Conservation (phyloP, 139 green algal species). For the Marvania coccoides region DNA sequence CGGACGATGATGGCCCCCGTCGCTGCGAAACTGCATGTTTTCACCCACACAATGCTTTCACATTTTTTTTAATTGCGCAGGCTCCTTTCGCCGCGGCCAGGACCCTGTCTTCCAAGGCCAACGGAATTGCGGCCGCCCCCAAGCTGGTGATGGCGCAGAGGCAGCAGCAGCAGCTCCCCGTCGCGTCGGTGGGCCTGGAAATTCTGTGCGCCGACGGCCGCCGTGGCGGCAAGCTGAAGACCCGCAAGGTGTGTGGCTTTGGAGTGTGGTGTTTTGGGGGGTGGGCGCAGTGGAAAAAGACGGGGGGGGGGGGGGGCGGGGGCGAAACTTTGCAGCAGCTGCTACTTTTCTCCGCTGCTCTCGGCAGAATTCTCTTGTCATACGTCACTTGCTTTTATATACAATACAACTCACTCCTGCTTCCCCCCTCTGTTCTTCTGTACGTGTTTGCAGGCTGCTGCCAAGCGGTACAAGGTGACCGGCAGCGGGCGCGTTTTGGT, state of each 20-base stretch:
- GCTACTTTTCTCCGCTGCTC: no score
- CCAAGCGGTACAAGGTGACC: conserved; percentile 83
- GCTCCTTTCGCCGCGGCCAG: conserved; percentile 12
- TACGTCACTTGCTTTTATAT: neutral
- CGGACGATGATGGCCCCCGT: neutral
- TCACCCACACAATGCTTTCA: neutral
- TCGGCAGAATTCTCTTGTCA: no score
- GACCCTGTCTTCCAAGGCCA: conserved; percentile 24
- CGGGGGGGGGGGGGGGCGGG: no score
- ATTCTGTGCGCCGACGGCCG: conserved; percentile 24
- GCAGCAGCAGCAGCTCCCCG: conserved; percentile 10
- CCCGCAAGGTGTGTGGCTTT: conserved; percentile 73
- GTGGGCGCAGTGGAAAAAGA: no score
- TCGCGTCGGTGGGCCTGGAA: conserved; percentile 1
- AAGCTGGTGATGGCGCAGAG: conserved; percentile 1
- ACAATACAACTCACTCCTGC: neutral
- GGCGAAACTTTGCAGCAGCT: no score
- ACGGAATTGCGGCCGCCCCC: conserved; percentile 34
- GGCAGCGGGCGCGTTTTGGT: conserved; percentile 70
- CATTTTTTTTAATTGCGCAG: conserved; percentile 1
- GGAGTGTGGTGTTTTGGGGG: no score
- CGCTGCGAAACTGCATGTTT: neutral
- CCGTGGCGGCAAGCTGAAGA: conserved; percentile 60
- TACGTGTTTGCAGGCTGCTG: conserved; percentile 63
- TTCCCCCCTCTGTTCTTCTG: neutral